phyloP scores from a whole-genome alignment of 352 stramenopile genomes.

The Globisporangium echinulatum region DNA sequence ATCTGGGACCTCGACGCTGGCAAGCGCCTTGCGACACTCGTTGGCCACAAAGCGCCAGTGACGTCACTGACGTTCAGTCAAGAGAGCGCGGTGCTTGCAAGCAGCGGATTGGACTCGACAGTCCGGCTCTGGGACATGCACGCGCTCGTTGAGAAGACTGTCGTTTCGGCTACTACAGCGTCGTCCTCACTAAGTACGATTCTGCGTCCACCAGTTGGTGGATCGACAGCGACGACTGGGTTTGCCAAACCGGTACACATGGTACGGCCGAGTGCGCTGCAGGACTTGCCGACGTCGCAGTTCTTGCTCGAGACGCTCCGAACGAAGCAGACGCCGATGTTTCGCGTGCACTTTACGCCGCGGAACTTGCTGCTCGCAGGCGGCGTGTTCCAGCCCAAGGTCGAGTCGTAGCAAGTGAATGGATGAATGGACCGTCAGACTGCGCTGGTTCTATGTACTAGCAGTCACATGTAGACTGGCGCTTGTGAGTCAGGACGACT shows the following conservation, averaged over 20 bases:
- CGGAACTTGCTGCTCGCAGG: conserved; percentile 76
- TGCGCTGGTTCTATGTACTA: too few relatives aligned
- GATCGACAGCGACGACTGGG: conserved; percentile 21
- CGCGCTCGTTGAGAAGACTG: conserved; percentile 42
- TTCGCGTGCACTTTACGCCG: conserved; percentile 73
- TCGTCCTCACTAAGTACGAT: too few relatives aligned
- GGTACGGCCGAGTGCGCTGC: conserved; percentile 39
- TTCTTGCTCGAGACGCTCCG: conserved; percentile 81
- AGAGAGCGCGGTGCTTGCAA: conserved; percentile 72
- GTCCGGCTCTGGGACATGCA: conserved; percentile 86
- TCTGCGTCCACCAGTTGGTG: neutral
- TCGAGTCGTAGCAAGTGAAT: conserved; percentile 28
- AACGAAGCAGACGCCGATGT: conserved; percentile 83
- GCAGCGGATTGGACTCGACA: conserved; percentile 68
- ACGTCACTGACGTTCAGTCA: conserved; percentile 75
- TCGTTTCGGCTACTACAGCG: neutral
- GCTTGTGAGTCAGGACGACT: too few relatives aligned
- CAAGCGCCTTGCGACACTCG: conserved; percentile 79
- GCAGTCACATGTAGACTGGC: too few relatives aligned
- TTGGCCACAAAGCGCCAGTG: conserved; percentile 69
- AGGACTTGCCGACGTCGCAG: conserved; percentile 55
- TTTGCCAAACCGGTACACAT: conserved; percentile 46
- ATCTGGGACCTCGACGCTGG: conserved; percentile 92
- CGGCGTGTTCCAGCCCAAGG: conserved; percentile 59
- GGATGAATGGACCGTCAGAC: too few relatives aligned